Conservation (phyloP, 2,329 filamentous ascomycete species). For the Claviceps arundinis region DNA sequence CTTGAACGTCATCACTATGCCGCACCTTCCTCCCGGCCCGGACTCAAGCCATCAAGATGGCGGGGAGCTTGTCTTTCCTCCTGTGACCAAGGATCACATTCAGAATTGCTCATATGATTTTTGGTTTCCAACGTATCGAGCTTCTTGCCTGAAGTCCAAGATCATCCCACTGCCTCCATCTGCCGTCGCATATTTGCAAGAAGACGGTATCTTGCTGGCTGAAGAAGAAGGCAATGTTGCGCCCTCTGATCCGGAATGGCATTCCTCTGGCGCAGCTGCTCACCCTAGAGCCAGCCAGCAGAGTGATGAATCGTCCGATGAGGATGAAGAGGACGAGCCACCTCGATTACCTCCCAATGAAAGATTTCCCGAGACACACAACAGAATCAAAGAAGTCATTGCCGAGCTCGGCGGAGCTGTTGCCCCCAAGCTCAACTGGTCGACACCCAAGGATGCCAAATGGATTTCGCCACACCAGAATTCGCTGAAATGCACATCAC, state of each 20-base stretch:
- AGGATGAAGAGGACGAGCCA: constrained; percentile 34
- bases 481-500: constrained; percentile 75
- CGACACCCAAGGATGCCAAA: constrained; percentile 85
- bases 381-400: constrained; percentile 64
- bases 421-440: constrained; percentile 94
- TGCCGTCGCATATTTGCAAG: constrained; percentile 77
- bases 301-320: constrained; percentile 29
- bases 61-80: constrained; percentile 54
- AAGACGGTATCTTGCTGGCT: constrained; percentile 84
- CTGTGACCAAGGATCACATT: constrained; percentile 75
- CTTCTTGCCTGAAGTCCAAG: constrained; percentile 71
- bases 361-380: constrained; percentile 60
- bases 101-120: constrained; percentile 86
- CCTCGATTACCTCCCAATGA: constrained; percentile 34
- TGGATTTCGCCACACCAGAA: constrained; percentile 80
- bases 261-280: constrained; percentile 19
- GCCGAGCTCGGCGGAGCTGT: constrained; percentile 72
- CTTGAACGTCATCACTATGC: constrained; percentile 14
- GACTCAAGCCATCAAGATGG: constrained; percentile 8
- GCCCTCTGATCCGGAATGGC: constrained; percentile 43
- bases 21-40: constrained; percentile 17
- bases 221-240: constrained; percentile 46
- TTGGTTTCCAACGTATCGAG: constrained; percentile 79
- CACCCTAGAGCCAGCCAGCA: constrained; percentile 19
- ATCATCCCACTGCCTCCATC: constrained; percentile 62